phyloP scores from a whole-genome alignment of 2,329 filamentous ascomycete genomes.

The Coniochaeta hoffmannii region DNA sequence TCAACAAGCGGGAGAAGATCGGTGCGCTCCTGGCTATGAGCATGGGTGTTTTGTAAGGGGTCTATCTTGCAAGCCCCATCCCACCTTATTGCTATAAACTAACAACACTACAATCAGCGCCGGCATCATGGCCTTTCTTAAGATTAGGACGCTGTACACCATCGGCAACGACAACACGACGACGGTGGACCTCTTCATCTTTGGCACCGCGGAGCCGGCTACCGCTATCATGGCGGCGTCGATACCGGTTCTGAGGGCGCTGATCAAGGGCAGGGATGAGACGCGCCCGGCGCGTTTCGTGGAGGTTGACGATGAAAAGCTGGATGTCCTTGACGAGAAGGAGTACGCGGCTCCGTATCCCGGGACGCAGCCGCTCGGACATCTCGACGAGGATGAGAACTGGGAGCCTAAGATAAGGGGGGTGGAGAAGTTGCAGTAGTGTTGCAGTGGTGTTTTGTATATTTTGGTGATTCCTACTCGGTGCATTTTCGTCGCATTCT shows the following conservation, averaged over 20 bases:
- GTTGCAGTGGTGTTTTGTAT: background rate
- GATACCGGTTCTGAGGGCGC: background rate
- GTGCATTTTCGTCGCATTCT: background rate
- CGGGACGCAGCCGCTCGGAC: background rate
- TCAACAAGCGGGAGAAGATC: background rate
- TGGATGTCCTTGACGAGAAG: background rate
- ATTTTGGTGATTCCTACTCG: background rate
- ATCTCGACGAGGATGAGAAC: background rate
- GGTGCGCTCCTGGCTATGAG: background rate
- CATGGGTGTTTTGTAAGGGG: conserved; percentile 40
- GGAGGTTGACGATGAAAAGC: background rate
- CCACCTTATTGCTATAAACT: conserved; percentile 49
- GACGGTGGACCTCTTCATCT: conserved; percentile 56
- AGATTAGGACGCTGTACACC: conserved; percentile 60
- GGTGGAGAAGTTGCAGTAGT: background rate
- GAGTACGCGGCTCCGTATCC: background rate
- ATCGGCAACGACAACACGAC: conserved; percentile 34
- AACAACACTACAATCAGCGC: conserved; percentile 66
- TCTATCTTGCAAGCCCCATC: conserved; percentile 43
- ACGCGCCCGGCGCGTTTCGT: background rate
- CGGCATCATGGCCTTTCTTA: conserved; percentile 56
- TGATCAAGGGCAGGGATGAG: background rate
- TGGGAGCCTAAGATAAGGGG: background rate
- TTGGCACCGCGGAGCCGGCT: conserved; percentile 66
- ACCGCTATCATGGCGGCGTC: conserved; percentile 7